Conservation (phyloP, 2,329 filamentous ascomycete genomes). For the Botrytis fabae region DNA sequence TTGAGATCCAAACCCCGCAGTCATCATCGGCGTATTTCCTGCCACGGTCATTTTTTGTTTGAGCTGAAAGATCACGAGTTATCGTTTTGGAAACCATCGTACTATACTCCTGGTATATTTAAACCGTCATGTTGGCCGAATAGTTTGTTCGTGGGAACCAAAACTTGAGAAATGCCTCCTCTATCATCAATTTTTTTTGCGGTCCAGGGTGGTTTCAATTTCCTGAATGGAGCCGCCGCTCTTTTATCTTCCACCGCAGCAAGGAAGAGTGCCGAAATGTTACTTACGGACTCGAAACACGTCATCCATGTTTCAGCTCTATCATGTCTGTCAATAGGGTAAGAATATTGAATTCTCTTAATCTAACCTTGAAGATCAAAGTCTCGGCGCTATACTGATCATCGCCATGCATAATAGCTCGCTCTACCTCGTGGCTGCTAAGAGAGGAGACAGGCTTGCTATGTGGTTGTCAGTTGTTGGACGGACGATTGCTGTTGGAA, state of each 20-base stretch:
- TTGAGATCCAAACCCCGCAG: neutral
- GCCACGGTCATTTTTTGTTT: neutral
- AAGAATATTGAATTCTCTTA: neutral
- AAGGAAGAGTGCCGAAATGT: constrained; percentile 7
- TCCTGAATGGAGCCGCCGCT: constrained; percentile 10
- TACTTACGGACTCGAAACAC: constrained; percentile 11
- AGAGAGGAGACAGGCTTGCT: neutral
- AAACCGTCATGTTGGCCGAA: neutral
- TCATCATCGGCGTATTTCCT: neutral
- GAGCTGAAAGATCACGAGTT: neutral
- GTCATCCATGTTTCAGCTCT: constrained; percentile 16
- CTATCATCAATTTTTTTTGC: constrained; percentile 10
- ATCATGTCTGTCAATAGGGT: constrained; percentile 13
- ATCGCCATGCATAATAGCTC: neutral
- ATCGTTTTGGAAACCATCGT: neutral
- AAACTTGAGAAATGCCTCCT: neutral
- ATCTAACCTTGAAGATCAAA: neutral
- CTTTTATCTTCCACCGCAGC: constrained; percentile 1
- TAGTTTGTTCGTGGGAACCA: neutral
- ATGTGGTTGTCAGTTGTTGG: constrained; percentile 17
- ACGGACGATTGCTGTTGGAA: constrained; percentile 1
- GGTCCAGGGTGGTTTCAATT: constrained; percentile 1
- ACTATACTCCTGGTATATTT: neutral
- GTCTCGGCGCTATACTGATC: neutral
- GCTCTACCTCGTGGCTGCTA: constrained; percentile 12